Evolutionary conservation across 2,329 filamentous ascomycete species (phyloP).

Genomic region (Talaromyces sp.): DNA sequence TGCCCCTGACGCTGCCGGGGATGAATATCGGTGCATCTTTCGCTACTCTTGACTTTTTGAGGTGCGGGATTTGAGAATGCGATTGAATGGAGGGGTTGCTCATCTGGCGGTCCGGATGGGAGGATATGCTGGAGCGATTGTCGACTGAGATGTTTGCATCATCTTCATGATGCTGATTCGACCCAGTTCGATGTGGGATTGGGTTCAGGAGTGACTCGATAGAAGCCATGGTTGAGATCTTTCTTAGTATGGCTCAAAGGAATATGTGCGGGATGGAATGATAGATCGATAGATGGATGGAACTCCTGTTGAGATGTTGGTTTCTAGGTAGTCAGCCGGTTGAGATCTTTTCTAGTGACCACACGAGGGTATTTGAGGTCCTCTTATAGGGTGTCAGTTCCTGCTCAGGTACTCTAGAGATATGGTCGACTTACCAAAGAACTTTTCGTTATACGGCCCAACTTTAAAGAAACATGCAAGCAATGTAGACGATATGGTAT

Average conservation of each 20-base stretch:
- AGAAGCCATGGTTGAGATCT: slow-evolving; percentile 14
- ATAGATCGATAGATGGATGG: not conserved
- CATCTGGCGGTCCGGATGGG: not conserved
- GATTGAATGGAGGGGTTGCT: not conserved
- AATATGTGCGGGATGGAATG: too few species aligned
- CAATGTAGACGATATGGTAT: not conserved
- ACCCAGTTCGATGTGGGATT: not conserved
- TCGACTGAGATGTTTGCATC: not conserved
- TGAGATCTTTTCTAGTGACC: not conserved
- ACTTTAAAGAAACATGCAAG: slow-evolving; percentile 1
- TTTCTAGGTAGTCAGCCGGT: not conserved
- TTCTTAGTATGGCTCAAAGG: too few species aligned
- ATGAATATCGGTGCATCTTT: slow-evolving; percentile 64
- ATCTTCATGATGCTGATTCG: not conserved
- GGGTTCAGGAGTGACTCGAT: slow-evolving; percentile 19
- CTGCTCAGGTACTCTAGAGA: not conserved
- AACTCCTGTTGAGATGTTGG: not conserved
- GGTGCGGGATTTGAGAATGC: not conserved
- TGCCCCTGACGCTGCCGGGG: slow-evolving; percentile 60
- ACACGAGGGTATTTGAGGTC: slow-evolving; percentile 6
- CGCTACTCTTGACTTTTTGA: slow-evolving; percentile 49
- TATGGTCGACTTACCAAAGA: not conserved
- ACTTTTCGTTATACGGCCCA: not conserved
- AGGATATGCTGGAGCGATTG: not conserved
- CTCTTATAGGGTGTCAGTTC: slow-evolving; percentile 9